A percentile compares a stretch with the other conserved stretches of the same genome.
These are phyloP conservation scores for Phytopythium delawarense DNA, from an alignment of 352 stramenopile genomes.

Conservation along the genomic window DNA sequence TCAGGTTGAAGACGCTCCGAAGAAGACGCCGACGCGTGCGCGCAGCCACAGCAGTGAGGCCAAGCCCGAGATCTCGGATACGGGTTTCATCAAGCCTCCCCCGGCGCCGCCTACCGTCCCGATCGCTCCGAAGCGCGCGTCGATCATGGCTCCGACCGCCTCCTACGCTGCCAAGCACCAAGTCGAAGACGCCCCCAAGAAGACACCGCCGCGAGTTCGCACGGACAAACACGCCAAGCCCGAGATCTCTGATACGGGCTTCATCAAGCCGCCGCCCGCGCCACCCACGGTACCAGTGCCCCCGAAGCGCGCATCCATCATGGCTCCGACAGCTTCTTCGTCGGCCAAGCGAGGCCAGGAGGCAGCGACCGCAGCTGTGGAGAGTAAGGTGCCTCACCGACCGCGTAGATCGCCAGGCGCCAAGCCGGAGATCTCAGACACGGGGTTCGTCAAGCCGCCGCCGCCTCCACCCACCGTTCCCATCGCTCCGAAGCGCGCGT, in stretches of 20 bases:
- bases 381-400: neutral
- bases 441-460: conserved; percentile 20
- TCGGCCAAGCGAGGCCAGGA: conserved; percentile 1
- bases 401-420: neutral
- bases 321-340: conserved; percentile 11
- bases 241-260: conserved; percentile 12
- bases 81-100: conserved; percentile 21
- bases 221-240: conserved; percentile 1
- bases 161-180: conserved; percentile 25
- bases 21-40: neutral
- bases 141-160: conserved; percentile 23
- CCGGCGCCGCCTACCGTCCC: conserved; percentile 18
- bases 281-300: conserved; percentile 19
- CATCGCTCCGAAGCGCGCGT: conserved; percentile 23
- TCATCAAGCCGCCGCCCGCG: conserved; percentile 15
- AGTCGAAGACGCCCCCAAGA: neutral
- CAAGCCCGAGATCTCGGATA: conserved; percentile 4
- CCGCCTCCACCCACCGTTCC: conserved; percentile 19
- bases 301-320: conserved; percentile 30
- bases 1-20: neutral
- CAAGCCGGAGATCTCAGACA: conserved; percentile 7
- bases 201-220: neutral
- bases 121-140: conserved; percentile 24
- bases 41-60: neutral
- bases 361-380: neutral